Evolutionary conservation across 345 rosid genomes (phyloP).

Genomic region (Corymbia maculata): DNA sequence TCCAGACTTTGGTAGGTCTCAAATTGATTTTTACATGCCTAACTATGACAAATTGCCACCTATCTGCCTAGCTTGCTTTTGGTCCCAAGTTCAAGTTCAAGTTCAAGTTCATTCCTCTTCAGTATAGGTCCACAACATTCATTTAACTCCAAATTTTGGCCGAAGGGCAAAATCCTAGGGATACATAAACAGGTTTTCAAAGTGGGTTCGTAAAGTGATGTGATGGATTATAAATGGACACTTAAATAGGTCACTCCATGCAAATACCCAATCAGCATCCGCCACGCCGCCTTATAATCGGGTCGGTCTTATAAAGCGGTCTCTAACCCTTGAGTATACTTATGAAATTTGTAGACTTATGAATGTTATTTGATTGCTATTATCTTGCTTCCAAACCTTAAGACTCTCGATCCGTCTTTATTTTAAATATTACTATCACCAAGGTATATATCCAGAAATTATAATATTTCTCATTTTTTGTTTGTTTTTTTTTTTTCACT

Average conservation of each 20-base stretch:
- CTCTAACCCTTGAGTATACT: neutral
- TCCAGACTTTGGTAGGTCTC: conserved; percentile 49
- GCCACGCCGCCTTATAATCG: neutral
- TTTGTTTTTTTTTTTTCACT: neutral
- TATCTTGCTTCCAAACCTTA: neutral
- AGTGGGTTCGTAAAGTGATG: neutral
- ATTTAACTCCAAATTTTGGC: neutral
- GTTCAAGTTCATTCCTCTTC: neutral
- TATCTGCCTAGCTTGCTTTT: neutral
- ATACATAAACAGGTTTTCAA: neutral
- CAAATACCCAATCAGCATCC: neutral
- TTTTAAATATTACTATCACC: neutral
- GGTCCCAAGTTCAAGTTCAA: neutral
- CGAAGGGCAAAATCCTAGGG: neutral
- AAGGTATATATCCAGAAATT: neutral
- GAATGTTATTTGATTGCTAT: neutral
- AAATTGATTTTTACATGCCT: neutral
- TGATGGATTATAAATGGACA: neutral
- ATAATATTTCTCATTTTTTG: neutral
- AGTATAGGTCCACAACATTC: neutral
- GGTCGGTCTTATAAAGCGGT: neutral
- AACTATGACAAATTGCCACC: neutral
- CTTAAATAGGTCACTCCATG: neutral
- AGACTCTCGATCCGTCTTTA: neutral
- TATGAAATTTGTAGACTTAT: neutral